These are phyloP conservation scores for Populus deltoides DNA, from an alignment of 345 rosid species.

Conservation along the genomic window DNA sequence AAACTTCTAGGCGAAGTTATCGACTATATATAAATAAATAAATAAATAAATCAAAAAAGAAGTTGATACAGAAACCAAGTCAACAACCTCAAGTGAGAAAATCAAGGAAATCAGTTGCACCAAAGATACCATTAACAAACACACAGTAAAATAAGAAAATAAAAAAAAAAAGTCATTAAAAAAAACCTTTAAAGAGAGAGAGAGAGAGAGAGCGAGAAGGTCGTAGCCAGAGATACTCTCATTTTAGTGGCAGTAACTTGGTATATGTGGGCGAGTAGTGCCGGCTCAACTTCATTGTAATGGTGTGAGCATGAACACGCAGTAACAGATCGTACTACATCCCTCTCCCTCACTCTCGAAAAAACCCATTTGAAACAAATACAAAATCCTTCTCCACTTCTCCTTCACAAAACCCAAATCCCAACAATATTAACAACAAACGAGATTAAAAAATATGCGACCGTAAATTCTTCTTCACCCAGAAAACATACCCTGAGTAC, in stretches of 20 bases:
- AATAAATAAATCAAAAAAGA: not conserved
- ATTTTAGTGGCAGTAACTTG: not conserved
- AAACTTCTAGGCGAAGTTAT: no score
- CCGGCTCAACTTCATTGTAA: slow-evolving; percentile 33
- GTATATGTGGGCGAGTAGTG: slow-evolving; percentile 18
- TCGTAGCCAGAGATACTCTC: slow-evolving; percentile 3
- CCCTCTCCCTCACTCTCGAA: not conserved
- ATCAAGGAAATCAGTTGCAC: slow-evolving; percentile 16
- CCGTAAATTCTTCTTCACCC: slow-evolving; percentile 1
- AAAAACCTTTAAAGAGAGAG: not conserved
- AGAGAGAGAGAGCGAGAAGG: no score
- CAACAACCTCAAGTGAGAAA: slow-evolving; percentile 20
- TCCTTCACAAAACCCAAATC: slow-evolving; percentile 1
- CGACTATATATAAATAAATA: not conserved
- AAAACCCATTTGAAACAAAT: not conserved
- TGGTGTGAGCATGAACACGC: slow-evolving; percentile 35
- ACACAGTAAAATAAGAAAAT: not conserved
- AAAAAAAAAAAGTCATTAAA: not conserved
- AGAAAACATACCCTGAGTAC: not conserved
- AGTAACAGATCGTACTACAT: slow-evolving; percentile 26
- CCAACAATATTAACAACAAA: not conserved
- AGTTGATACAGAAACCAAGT: not conserved
- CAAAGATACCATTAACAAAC: not conserved
- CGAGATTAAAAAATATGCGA: not conserved
- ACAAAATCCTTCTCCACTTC: not conserved